Evolutionary conservation across 371 early-diverging fungal species (phyloP).

Genomic region (Mortierella sp.): DNA sequence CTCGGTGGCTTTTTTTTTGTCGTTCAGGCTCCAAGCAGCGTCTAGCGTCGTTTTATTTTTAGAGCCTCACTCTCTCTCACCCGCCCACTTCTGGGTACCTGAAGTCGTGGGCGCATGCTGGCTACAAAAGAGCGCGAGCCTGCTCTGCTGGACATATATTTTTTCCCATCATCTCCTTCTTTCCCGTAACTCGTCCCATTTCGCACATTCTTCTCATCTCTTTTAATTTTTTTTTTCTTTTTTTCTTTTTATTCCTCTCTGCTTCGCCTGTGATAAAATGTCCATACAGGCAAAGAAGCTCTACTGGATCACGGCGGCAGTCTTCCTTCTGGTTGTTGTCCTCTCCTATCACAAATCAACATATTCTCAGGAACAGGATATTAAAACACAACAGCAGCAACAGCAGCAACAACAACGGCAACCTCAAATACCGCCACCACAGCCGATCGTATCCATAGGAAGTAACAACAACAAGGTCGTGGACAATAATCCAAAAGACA

Average conservation of each 20-base stretch:
- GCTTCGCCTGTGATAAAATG: background rate
- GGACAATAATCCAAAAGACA: too few species aligned
- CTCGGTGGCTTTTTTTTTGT: too few species aligned
- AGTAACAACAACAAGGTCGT: too few species aligned
- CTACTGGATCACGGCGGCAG: conserved; percentile 16
- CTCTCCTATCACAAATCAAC: conserved; percentile 27
- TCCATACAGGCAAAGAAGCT: conserved; percentile 17
- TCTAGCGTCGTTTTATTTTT: too few species aligned
- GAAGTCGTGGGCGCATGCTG: too few species aligned
- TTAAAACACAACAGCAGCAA: background rate
- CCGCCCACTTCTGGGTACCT: too few species aligned
- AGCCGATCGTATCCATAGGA: too few species aligned
- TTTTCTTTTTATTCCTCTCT: background rate
- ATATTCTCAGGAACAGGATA: too few species aligned
- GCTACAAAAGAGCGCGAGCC: too few species aligned
- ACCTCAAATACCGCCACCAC: background rate
- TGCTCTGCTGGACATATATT: background rate
- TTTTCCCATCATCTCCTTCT: background rate
- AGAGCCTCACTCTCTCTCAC: too few species aligned
- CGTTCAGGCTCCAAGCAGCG: too few species aligned
- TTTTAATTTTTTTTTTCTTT: background rate
- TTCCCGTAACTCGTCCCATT: background rate
- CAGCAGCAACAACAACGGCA: background rate
- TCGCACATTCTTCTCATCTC: conserved; percentile 2
- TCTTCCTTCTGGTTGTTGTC: conserved; percentile 23